phyloP scores from a whole-genome alignment of 345 rosid genomes.

The Brassica nigra region DNA sequence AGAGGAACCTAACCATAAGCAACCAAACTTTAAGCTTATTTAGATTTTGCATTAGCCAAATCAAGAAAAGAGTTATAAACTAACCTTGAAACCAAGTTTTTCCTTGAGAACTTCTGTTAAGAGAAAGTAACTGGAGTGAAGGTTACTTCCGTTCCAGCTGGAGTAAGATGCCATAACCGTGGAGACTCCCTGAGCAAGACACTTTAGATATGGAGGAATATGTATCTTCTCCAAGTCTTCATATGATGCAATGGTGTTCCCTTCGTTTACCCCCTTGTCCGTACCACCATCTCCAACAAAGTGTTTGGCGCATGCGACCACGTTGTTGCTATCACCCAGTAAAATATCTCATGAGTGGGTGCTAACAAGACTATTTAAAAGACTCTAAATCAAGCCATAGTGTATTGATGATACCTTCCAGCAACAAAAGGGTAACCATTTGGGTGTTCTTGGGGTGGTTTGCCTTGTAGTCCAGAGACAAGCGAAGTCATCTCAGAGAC shows the following conservation, averaged over 20 bases:
- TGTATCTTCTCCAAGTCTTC: constrained; percentile 78
- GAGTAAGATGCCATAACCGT: constrained; percentile 92
- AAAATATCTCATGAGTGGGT: background rate
- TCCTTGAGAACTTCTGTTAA: constrained; percentile 74
- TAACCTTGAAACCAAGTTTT: constrained; percentile 86
- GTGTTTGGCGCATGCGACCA: constrained; percentile 90
- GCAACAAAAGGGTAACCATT: constrained; percentile 81
- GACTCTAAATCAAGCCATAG: background rate
- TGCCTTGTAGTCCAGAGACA: constrained; percentile 78
- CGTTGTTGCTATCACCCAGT: constrained; percentile 51
- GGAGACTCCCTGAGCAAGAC: constrained; percentile 76
- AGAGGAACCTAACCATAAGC: background rate
- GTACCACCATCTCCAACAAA: constrained; percentile 99
- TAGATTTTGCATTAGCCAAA: background rate
- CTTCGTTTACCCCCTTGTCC: constrained; percentile 72
- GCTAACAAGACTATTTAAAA: background rate
- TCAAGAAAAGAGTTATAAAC: background rate
- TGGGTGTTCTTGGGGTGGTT: constrained; percentile 64
- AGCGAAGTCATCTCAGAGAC: constrained; percentile 72
- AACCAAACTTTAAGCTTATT: background rate
- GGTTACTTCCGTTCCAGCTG: constrained; percentile 76
- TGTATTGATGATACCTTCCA: constrained; percentile 58
- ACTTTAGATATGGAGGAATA: constrained; percentile 74
- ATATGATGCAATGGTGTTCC: constrained; percentile 63
- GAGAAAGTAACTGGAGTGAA: constrained; percentile 66